phyloP scores from a whole-genome alignment of 192 early-diverging fungal species.

The Lunasporangiospora selenospora region DNA sequence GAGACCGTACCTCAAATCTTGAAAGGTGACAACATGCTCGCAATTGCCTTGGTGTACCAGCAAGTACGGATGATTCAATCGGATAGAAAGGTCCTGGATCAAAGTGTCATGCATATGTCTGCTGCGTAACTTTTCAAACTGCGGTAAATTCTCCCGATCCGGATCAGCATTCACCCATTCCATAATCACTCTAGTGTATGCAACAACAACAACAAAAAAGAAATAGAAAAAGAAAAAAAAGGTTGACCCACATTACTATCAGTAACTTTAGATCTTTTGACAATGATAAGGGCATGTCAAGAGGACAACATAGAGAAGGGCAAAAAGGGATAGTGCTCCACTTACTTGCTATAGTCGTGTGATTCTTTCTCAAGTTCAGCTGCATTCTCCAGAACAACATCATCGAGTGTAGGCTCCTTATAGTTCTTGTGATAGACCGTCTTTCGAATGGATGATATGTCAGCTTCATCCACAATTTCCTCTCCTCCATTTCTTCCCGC shows the following conservation, averaged over 20 bases:
- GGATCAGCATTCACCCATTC: slow-evolving; percentile 70
- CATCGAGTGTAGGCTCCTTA: too few relatives aligned
- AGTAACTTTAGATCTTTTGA: background rate
- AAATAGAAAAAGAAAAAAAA: background rate
- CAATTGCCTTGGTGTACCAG: slow-evolving; percentile 84
- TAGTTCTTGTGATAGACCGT: too few relatives aligned
- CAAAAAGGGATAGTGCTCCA: background rate
- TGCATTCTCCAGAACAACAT: slow-evolving; percentile 18
- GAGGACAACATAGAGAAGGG: background rate
- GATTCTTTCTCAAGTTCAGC: slow-evolving; percentile 7
- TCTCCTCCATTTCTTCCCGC: too few relatives aligned
- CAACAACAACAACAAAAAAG: background rate
- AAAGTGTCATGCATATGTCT: slow-evolving; percentile 64
- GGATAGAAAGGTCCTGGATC: slow-evolving; percentile 70
- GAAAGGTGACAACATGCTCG: slow-evolving; percentile 76
- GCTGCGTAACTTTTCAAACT: slow-evolving; percentile 53
- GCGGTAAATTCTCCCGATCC: slow-evolving; percentile 54
- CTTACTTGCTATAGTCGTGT: slow-evolving; percentile 70
- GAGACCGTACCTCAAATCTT: slow-evolving; percentile 64
- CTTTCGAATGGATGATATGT: too few relatives aligned
- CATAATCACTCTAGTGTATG: slow-evolving; percentile 59
- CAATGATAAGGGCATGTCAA: background rate
- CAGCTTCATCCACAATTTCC: too few relatives aligned
- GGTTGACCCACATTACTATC: background rate
- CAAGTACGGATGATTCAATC: slow-evolving; percentile 69